Evolutionary conservation across 2,329 filamentous ascomycete genomes (phyloP).

Genomic region (Claviceps capensis): DNA sequence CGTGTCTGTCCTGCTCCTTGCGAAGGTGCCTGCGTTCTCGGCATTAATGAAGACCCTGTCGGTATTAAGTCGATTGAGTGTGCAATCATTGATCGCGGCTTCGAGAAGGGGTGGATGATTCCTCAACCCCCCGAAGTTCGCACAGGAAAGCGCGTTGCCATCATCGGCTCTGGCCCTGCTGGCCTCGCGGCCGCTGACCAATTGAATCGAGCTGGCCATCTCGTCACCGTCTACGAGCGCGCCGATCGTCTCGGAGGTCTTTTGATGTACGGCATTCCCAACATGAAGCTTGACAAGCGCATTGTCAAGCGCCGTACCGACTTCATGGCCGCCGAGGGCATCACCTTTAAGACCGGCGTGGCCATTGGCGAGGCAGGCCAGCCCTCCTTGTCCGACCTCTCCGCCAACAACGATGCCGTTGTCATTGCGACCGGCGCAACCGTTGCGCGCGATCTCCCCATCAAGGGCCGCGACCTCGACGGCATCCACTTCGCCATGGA

Average conservation of each 20-base stretch:
- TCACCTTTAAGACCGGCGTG: conserved; percentile 68
- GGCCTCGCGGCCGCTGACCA: conserved; percentile 87
- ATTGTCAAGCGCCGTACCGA: conserved; percentile 91
- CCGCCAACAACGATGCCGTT: conserved; percentile 64
- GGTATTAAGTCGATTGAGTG: conserved; percentile 98
- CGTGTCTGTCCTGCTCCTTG: conserved; percentile 95
- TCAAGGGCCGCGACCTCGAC: conserved; percentile 74
- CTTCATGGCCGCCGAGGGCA: conserved; percentile 82
- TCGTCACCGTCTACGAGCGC: conserved; percentile 83
- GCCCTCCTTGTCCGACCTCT: conserved; percentile 54
- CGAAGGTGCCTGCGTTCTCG: conserved; percentile 88
- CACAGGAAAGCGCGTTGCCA: conserved; percentile 74
- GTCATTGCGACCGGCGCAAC: conserved; percentile 88
- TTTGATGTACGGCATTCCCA: conserved; percentile 96
- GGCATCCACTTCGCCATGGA: conserved; percentile 96
- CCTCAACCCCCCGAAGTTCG: conserved; percentile 64
- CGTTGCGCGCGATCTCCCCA: conserved; percentile 82
- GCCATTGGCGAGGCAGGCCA: conserved; percentile 60
- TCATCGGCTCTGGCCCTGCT: conserved; percentile 85
- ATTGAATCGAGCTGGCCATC: conserved; percentile 83
- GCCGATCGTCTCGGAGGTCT: conserved; percentile 82
- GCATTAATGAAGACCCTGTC: conserved; percentile 93
- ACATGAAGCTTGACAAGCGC: conserved; percentile 99
- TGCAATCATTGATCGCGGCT: conserved; percentile 92
- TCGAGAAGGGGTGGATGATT: conserved; percentile 97